These are phyloP conservation scores for Sclerotiophoma versabilis DNA, from an alignment of 2,329 filamentous ascomycete species.

Conservation along the genomic window DNA sequence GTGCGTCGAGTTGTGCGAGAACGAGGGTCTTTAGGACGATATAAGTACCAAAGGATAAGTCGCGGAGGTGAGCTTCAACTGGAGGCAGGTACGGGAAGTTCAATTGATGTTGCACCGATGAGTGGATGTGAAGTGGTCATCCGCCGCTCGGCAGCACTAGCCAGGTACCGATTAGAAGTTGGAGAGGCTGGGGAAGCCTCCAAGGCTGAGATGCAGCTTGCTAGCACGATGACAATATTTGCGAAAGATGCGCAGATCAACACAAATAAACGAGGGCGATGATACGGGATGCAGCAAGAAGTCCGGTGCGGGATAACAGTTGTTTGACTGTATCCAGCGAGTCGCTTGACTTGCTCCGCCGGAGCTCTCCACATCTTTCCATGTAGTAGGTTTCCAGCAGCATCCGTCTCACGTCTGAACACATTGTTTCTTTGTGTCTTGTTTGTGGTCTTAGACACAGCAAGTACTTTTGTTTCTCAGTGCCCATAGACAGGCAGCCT, in stretches of 20 bases:
- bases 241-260: background rate
- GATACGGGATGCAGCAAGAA: background rate
- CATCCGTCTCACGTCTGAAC: no score
- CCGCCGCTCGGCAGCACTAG: slow-evolving; percentile 1
- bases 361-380: slow-evolving; percentile 16
- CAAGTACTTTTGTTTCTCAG: no score
- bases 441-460: no score
- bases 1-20: slow-evolving; percentile 13
- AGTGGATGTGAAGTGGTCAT: slow-evolving; percentile 1
- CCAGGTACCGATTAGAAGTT: slow-evolving; percentile 12
- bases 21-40: background rate
- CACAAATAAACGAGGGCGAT: background rate
- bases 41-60: background rate
- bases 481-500: no score
- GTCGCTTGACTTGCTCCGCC: slow-evolving; percentile 19
- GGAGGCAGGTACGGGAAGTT: background rate
- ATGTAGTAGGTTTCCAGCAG: no score
- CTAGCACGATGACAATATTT: slow-evolving; percentile 5
- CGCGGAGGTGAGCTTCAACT: slow-evolving; percentile 5
- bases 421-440: no score
- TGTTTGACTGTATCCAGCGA: slow-evolving; percentile 1
- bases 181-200: slow-evolving; percentile 17
- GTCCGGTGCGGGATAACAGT: background rate
- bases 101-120: slow-evolving; percentile 8
- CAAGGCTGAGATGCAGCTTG: slow-evolving; percentile 15